Evolutionary conservation across 768 basidiomycete species (phyloP).

Genomic region (Lentinus brumalis): DNA sequence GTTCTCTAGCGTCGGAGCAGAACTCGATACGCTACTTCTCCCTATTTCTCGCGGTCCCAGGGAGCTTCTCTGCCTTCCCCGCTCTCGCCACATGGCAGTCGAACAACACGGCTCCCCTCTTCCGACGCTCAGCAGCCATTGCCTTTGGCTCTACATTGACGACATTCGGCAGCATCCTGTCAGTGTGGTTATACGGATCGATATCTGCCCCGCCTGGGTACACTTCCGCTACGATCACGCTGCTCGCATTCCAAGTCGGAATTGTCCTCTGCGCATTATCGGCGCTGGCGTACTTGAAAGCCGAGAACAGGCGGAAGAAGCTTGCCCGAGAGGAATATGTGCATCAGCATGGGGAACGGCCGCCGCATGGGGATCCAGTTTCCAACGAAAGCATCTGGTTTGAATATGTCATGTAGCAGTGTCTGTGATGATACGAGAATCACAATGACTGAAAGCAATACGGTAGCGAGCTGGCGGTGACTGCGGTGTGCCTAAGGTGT

Average conservation of each 20-base stretch:
- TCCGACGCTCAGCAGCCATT: constrained; percentile 57
- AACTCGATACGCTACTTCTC: constrained; percentile 51
- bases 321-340: not conserved
- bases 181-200: constrained; percentile 58
- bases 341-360: not conserved
- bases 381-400: not conserved
- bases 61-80: constrained; percentile 56
- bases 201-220: constrained; percentile 55
- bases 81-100: constrained; percentile 59
- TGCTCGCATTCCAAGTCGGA: constrained; percentile 38
- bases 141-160: constrained; percentile 60
- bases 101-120: constrained; percentile 61
- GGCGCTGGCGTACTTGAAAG: not conserved
- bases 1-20: constrained; percentile 31
- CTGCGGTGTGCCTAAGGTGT: too few relatives aligned
- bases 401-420: not conserved
- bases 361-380: not conserved
- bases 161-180: constrained; percentile 60
- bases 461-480: too few relatives aligned
- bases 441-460: too few relatives aligned
- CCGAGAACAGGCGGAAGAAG: constrained; percentile 8
- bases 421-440: too few relatives aligned
- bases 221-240: constrained; percentile 42
- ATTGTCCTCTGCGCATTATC: constrained; percentile 26
- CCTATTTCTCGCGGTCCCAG: constrained; percentile 56